Base-by-base conservation (phyloP, 345 rosid genomes). In the Acer saccharum region DNA sequence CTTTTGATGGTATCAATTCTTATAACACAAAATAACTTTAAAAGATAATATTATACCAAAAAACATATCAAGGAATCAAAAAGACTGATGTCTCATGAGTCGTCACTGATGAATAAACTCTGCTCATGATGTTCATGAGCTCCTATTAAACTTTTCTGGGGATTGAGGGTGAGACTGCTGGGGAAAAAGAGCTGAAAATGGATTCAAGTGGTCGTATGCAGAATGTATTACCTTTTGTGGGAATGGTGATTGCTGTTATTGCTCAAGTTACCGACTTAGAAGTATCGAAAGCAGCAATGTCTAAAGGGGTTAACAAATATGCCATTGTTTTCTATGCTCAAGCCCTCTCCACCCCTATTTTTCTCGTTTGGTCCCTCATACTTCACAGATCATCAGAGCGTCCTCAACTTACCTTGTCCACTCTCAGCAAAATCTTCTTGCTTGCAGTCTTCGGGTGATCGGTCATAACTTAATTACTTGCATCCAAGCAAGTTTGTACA, bases 301-400 rank as follows among this genome's bases (percentile, higher is more conserved):
- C 91, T 23, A 63, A 72, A 0, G 93, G 93, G 41, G 72, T 81
- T 48, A 85, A 84, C 80, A 86, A 84, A 70, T 87, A 75, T 80
- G 83, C 81, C 71, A 66, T 88, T 60, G 63, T 84, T 25, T 82
- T 86, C 2, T 87, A 89, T 78, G 73, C 88, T 3, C 61, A 88
- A 58, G 79, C 79, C 8, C 76, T 91, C 21, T 81, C 88, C 72
- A 67, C 71, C 67, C 77, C 87, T 74, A 52, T 88, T 76, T 87
- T 88, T 75, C 85, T 87, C 70, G 90, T 87, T 69, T 83, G 35
- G 43, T 83, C 88, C 18, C 78, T 85, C 72, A 20, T 88, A 57
- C 35, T 84, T 13, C 80, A 83, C 86, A 73, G 44, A 7, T 41
- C 44, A 81, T 81, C 85, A 58, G 76, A 75, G 11, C 46, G 57